Conservation (phyloP, 2,329 filamentous ascomycete species). For the Paradendryphiella salina region DNA sequence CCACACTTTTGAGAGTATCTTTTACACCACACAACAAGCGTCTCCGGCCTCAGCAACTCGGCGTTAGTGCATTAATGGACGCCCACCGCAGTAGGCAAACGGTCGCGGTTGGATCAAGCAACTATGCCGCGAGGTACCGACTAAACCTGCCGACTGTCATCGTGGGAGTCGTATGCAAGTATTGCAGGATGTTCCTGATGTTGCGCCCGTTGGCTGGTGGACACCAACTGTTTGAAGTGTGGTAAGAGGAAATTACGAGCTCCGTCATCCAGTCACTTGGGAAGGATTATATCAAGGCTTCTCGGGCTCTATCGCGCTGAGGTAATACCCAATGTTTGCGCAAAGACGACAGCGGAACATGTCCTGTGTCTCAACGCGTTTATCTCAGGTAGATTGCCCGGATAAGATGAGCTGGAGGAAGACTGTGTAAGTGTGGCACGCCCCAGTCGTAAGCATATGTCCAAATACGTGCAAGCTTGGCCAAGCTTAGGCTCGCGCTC, state of each 20-base stretch:
- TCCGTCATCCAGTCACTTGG: neutral
- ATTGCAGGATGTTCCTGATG: conserved; percentile 7
- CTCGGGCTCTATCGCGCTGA: neutral
- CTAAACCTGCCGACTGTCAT: conserved; percentile 1
- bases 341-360: neutral
- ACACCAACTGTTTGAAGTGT: neutral
- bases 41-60: conserved; percentile 2
- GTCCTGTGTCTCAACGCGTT: neutral
- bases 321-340: neutral
- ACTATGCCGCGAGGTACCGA: conserved; percentile 3
- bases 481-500: neutral
- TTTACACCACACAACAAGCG: neutral
- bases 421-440: neutral
- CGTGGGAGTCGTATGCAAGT: conserved; percentile 5
- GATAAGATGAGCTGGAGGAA: neutral
- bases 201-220: neutral
- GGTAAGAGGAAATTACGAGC: conserved; percentile 1
- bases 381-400: conserved; percentile 1
- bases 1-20: neutral
- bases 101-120: conserved; percentile 14
- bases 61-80: conserved; percentile 22
- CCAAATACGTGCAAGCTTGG: conserved; percentile 5
- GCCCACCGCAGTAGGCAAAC: conserved; percentile 22
- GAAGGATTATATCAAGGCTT: neutral
- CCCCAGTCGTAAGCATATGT: conserved; percentile 2